Conservation (phyloP, 257 asterid species). For the Jaltomata sinuosa region DNA sequence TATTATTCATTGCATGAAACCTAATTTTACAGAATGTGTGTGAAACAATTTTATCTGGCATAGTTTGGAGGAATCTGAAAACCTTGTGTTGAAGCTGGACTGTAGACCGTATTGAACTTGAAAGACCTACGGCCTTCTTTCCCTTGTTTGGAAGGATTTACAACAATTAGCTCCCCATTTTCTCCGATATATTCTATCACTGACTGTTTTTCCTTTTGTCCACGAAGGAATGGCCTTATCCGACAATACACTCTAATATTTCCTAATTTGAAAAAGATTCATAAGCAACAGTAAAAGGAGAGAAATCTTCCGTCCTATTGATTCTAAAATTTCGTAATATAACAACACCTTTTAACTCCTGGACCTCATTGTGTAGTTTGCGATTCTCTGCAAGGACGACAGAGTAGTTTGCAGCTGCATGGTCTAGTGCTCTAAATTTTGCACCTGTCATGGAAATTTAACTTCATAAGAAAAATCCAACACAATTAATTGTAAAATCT, state of each 20-base stretch:
- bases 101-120: conserved; percentile 72
- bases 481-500: not conserved
- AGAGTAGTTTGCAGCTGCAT: conserved; percentile 53
- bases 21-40: not conserved
- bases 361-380: conserved; percentile 72
- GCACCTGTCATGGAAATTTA: conserved; percentile 27
- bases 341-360: conserved; percentile 76
- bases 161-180: conserved; percentile 65
- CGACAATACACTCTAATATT: conserved; percentile 94
- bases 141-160: conserved; percentile 80
- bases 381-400: conserved; percentile 55
- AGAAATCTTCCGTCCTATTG: not conserved
- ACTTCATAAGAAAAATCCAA: not conserved
- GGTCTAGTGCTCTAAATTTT: conserved; percentile 35
- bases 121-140: conserved; percentile 87
- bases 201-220: conserved; percentile 66
- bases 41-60: not conserved
- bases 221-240: conserved; percentile 83
- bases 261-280: conserved; percentile 30
- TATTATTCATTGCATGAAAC: not conserved
- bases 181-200: conserved; percentile 69
- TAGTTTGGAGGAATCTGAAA: not conserved
- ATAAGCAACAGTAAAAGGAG: not conserved
- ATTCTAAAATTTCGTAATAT: not conserved
- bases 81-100: conserved; percentile 85